Evolutionary conservation across 129 eudicot genomes (phyloP).

Genomic region (Artemisia tridentata): DNA sequence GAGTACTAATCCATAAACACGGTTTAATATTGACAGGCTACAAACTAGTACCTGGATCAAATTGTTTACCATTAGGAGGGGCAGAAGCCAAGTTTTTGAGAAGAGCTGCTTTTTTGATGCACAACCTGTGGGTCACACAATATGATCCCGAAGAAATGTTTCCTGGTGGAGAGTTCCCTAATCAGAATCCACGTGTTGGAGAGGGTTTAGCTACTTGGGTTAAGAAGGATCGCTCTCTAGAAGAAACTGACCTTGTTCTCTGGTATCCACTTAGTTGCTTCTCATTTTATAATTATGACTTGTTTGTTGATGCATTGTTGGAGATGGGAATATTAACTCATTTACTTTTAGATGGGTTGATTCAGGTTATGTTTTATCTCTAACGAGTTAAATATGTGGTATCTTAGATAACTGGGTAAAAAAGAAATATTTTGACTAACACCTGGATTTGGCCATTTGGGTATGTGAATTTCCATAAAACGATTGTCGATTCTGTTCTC

Average conservation of each 20-base stretch:
- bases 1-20: no score
- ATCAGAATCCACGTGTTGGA: slow-evolving; percentile 80
- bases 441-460: no score
- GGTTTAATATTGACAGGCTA: no score
- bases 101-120: slow-evolving; percentile 81
- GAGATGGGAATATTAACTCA: no score
- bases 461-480: slow-evolving; percentile 55
- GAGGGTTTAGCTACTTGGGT: slow-evolving; percentile 88
- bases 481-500: slow-evolving; percentile 53
- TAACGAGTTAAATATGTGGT: neutral
- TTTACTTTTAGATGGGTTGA: no score
- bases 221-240: slow-evolving; percentile 62
- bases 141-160: slow-evolving; percentile 62
- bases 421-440: no score
- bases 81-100: slow-evolving; percentile 68
- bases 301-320: neutral
- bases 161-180: slow-evolving; percentile 86
- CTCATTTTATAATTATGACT: neutral
- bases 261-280: slow-evolving; percentile 38
- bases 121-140: slow-evolving; percentile 74
- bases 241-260: slow-evolving; percentile 72
- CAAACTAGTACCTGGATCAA: slow-evolving; percentile 76
- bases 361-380: neutral
- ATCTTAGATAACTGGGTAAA: no score
- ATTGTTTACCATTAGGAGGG: slow-evolving; percentile 75